phyloP scores from a whole-genome alignment of 306 rosid species.

The Dryas octopetala region DNA sequence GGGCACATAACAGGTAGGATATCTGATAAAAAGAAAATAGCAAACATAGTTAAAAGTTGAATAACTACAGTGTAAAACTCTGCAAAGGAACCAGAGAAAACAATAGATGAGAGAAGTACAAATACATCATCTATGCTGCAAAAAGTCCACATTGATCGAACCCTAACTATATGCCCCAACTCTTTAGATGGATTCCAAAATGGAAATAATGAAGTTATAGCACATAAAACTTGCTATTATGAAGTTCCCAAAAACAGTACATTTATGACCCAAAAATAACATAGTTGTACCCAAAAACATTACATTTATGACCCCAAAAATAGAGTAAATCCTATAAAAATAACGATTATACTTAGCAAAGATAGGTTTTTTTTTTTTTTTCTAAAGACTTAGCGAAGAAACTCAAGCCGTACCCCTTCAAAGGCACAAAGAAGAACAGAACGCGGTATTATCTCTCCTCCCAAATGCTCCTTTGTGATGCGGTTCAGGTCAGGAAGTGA shows the following conservation, averaged over 20 bases:
- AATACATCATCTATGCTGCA: not conserved
- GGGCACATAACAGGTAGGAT: constrained; percentile 90
- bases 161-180: not conserved
- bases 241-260: not conserved
- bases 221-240: not conserved
- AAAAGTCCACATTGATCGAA: not conserved
- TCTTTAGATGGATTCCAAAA: not conserved
- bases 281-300: not conserved
- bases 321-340: constrained; percentile 9
- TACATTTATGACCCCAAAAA: not conserved
- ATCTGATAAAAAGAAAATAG: constrained; percentile 46
- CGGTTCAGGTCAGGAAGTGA: constrained; percentile 87
- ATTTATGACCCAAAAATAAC: not conserved
- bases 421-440: constrained; percentile 97
- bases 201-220: not conserved
- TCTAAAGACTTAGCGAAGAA: not conserved
- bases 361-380: too few species aligned
- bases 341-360: not conserved
- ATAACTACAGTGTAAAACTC: not conserved
- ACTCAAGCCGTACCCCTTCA: constrained; percentile 81
- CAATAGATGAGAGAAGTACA: not conserved
- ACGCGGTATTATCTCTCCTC: constrained; percentile 98
- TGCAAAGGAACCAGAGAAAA: not conserved
- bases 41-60: not conserved
- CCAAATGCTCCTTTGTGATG: constrained; percentile 84